Conservation (phyloP, 2,329 filamentous ascomycete species). For the Paecilomyces niveus region DNA sequence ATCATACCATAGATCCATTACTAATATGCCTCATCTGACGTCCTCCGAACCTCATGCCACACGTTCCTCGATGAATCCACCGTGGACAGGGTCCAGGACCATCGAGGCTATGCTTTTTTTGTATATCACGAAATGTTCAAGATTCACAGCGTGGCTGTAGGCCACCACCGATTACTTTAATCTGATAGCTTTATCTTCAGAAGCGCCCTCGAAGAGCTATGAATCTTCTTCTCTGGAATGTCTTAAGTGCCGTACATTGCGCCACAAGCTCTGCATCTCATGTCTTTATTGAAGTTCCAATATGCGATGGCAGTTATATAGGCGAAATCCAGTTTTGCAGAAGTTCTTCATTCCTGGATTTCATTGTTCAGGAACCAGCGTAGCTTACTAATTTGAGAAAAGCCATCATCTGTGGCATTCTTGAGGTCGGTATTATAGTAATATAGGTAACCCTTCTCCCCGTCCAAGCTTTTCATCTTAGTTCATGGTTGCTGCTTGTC, state of each 20-base stretch:
- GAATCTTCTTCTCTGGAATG: background rate
- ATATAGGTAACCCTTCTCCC: background rate
- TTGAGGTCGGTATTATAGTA: background rate
- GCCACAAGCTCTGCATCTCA: background rate
- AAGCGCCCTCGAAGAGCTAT: background rate
- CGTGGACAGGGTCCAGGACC: background rate
- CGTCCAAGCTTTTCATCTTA: too few relatives aligned
- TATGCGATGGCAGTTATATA: background rate
- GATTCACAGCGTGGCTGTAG: background rate
- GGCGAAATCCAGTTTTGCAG: background rate
- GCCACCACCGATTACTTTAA: background rate
- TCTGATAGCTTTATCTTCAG: background rate
- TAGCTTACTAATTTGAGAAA: background rate
- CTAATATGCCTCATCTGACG: background rate
- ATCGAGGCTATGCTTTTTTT: background rate
- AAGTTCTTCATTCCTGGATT: background rate
- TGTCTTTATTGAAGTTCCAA: background rate
- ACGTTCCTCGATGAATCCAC: background rate
- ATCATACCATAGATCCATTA: conserved; percentile 4
- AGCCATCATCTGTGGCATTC: background rate
- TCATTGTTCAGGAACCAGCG: background rate
- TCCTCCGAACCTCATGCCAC: background rate
- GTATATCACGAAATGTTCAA: background rate
- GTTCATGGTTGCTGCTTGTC: too few relatives aligned
- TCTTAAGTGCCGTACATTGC: background rate